Evolutionary conservation across 345 rosid genomes (phyloP).

Genomic region (Orychophragmus violaceus): DNA sequence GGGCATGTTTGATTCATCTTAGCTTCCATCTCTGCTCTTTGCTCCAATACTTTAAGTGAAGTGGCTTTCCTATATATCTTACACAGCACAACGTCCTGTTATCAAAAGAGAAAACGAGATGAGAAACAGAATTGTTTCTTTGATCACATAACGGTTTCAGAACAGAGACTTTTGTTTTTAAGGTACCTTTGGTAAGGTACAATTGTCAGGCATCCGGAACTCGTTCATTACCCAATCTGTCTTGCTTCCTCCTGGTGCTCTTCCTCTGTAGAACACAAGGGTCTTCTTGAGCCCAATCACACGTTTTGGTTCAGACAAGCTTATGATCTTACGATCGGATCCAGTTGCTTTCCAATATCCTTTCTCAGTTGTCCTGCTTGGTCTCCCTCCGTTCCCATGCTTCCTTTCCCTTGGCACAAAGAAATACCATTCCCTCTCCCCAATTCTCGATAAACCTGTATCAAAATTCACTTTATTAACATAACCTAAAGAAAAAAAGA

Average conservation of each 20-base stretch:
- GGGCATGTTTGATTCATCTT: conserved; percentile 37
- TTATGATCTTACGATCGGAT: conserved; percentile 72
- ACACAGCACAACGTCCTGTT: conserved; percentile 83
- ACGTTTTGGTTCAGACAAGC: conserved; percentile 60
- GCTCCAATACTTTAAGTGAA: conserved; percentile 76
- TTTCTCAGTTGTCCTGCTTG: conserved; percentile 69
- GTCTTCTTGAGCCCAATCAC: conserved; percentile 76
- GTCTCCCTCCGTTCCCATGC: conserved; percentile 79
- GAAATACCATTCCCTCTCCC: conserved; percentile 95
- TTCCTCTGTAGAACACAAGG: conserved; percentile 83
- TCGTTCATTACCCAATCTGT: conserved; percentile 99
- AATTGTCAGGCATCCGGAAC: conserved; percentile 77
- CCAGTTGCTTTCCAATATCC: conserved; percentile 99
- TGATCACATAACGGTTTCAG: not conserved
- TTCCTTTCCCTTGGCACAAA: conserved; percentile 90
- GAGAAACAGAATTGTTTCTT: not conserved
- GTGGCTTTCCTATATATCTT: conserved; percentile 94
- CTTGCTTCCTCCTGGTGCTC: conserved; percentile 85
- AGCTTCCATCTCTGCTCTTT: conserved; percentile 67
- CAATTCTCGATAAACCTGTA: conserved; percentile 62
- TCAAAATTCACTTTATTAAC: not conserved
- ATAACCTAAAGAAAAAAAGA: not conserved
- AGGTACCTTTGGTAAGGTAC: conserved; percentile 57
- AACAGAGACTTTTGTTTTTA: not conserved
- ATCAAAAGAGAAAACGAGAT: not conserved